A percentile compares a stretch with the other conserved stretches of the same genome.
These are phyloP conservation scores for Phytophthora constricta DNA, from an alignment of 352 stramenopile species.

Conservation along the genomic window DNA sequence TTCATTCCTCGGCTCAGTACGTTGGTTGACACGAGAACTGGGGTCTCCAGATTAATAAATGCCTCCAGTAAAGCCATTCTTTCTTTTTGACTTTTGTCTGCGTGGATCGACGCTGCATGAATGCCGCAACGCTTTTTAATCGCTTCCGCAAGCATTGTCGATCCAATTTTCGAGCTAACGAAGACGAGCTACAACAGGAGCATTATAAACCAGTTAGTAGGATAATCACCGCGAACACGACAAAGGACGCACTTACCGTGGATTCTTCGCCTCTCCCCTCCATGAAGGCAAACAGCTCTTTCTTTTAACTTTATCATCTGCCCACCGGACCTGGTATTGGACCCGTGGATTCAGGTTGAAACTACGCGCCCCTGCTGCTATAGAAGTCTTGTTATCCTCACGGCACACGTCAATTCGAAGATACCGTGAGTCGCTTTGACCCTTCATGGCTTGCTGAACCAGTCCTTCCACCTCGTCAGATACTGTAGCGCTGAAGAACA, in stretches of 20 bases:
- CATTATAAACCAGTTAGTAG: too few relatives aligned
- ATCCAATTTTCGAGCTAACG: slow-evolving; percentile 67
- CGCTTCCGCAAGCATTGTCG: slow-evolving; percentile 63
- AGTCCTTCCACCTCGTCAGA: slow-evolving; percentile 47
- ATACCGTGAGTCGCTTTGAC: slow-evolving; percentile 22
- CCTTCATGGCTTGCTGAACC: slow-evolving; percentile 43
- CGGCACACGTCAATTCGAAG: slow-evolving; percentile 42
- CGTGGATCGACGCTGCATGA: slow-evolving; percentile 55
- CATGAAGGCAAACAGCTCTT: slow-evolving; percentile 52
- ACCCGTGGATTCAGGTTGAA: slow-evolving; percentile 43
- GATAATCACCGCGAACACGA: background rate
- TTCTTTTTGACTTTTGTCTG: slow-evolving; percentile 68
- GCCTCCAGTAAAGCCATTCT: slow-evolving; percentile 58
- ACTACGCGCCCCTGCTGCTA: background rate
- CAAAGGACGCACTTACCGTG: slow-evolving; percentile 54
- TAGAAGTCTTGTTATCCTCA: slow-evolving; percentile 4
- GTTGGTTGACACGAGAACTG: slow-evolving; percentile 71
- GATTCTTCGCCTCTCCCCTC: slow-evolving; percentile 39
- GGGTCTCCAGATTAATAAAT: slow-evolving; percentile 58
- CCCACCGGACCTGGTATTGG: slow-evolving; percentile 52
- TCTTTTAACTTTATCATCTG: slow-evolving; percentile 71
- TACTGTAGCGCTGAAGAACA: slow-evolving; percentile 71
- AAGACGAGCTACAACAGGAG: slow-evolving; percentile 63
- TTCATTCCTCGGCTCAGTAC: slow-evolving; percentile 80
- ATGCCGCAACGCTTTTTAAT: slow-evolving; percentile 53